Percentiles rank a stretch among this genome's conserved stretches.
Evolutionary conservation across 352 stramenopile species (phyloP).

Genomic region (Phytopythium helicoides): DNA sequence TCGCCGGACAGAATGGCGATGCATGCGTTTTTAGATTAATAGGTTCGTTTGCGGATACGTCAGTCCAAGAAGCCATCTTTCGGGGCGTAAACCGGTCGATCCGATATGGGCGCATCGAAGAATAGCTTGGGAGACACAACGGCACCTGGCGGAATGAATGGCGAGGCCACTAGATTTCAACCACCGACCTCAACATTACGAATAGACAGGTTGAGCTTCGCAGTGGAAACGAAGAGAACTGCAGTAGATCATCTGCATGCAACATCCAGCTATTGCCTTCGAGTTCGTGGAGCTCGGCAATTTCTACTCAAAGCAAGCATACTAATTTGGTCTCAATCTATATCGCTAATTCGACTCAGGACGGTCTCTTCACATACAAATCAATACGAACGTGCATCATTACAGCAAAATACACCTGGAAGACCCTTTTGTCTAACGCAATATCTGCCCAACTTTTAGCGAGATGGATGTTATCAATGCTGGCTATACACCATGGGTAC

Average conservation of each 20-base stretch:
- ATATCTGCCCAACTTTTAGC: too few relatives aligned
- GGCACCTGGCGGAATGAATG: slow-evolving; percentile 7
- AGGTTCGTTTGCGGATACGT: not conserved
- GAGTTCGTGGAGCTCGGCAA: too few relatives aligned
- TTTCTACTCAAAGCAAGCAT: too few relatives aligned
- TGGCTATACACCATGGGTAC: too few relatives aligned
- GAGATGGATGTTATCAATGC: too few relatives aligned
- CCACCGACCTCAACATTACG: not conserved
- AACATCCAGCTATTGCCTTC: too few relatives aligned
- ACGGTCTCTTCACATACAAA: too few relatives aligned
- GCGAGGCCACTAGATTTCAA: slow-evolving; percentile 2
- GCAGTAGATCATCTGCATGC: not conserved
- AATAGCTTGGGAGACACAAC: not conserved
- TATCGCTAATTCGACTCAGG: too few relatives aligned
- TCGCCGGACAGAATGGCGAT: slow-evolving; percentile 5
- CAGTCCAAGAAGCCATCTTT: slow-evolving; percentile 4
- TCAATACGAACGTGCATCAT: too few relatives aligned
- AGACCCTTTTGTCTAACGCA: too few relatives aligned
- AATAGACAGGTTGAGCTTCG: slow-evolving; percentile 6
- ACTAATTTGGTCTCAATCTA: too few relatives aligned
- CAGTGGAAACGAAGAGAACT: not conserved
- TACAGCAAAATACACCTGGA: too few relatives aligned
- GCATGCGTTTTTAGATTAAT: slow-evolving; percentile 10
- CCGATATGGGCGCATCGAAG: not conserved
- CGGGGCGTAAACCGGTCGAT: slow-evolving; percentile 5